Evolutionary conservation across 164 flowering plant species (phyloP).

Genomic region (Magnolia sinica): DNA sequence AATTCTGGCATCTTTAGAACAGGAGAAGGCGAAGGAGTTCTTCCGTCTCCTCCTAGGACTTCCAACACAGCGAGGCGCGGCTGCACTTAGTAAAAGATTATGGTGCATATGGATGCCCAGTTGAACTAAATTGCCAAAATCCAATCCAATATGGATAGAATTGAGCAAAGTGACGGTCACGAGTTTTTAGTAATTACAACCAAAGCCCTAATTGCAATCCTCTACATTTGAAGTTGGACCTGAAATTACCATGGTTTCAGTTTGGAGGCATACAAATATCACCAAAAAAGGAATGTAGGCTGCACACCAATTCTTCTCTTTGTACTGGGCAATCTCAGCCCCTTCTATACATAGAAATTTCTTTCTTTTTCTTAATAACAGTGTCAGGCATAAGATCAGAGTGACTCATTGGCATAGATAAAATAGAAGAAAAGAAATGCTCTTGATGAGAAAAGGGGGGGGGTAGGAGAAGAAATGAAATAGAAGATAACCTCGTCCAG

Average conservation of each 20-base stretch:
- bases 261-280: not conserved
- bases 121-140: not conserved
- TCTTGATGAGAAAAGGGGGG: not conserved
- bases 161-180: not conserved
- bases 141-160: not conserved
- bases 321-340: not conserved
- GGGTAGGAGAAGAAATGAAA: too few species aligned
- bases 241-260: not conserved
- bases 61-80: too few species aligned
- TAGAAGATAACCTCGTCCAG: conserved; percentile 99
- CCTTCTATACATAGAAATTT: not conserved
- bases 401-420: not conserved
- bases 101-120: not conserved
- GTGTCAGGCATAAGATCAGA: not conserved
- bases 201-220: too few species aligned
- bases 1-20: too few species aligned
- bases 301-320: not conserved
- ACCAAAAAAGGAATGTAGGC: not conserved
- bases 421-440: not conserved
- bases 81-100: too few species aligned
- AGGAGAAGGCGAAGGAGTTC: too few species aligned
- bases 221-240: not conserved
- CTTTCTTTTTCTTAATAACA: too few species aligned
- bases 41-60: too few species aligned
- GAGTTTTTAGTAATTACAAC: too few species aligned